Conservation (phyloP, 2,329 filamentous ascomycete species). For the Clonostachys chloroleuca region DNA sequence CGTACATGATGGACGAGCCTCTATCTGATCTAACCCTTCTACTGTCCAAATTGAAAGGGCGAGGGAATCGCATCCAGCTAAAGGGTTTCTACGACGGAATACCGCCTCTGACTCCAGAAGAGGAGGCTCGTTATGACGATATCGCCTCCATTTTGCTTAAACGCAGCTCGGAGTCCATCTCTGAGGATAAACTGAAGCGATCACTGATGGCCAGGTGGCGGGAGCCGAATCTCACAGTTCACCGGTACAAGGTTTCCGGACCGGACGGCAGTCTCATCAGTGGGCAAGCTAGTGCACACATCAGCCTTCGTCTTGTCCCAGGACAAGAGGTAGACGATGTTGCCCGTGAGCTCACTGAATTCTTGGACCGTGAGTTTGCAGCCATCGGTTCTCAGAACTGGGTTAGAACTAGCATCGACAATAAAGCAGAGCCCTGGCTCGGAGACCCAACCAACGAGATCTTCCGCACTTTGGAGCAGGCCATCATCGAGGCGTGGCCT, state of each 20-base stretch:
- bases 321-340: constrained; percentile 86
- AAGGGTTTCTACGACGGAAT: constrained; percentile 88
- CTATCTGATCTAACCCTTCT: constrained; percentile 86
- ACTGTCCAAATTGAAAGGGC: constrained; percentile 76
- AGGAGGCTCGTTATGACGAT: constrained; percentile 77
- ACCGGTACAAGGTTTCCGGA: constrained; percentile 88
- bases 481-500: constrained; percentile 81
- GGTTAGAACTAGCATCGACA: constrained; percentile 79
- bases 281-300: constrained; percentile 78
- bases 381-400: constrained; percentile 75
- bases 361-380: constrained; percentile 67
- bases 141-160: constrained; percentile 74
- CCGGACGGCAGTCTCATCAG: constrained; percentile 91
- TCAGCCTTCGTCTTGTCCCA: constrained; percentile 88
- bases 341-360: constrained; percentile 60
- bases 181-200: constrained; percentile 68
- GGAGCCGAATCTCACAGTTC: constrained; percentile 89
- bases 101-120: constrained; percentile 66
- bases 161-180: constrained; percentile 57
- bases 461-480: constrained; percentile 82
- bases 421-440: constrained; percentile 93
- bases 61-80: constrained; percentile 75
- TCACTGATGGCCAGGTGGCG: constrained; percentile 93
- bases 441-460: constrained; percentile 88
- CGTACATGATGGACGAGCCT: constrained; percentile 83